Evolutionary conservation across 306 rosid genomes (phyloP).

Genomic region (Castanea crenata): DNA sequence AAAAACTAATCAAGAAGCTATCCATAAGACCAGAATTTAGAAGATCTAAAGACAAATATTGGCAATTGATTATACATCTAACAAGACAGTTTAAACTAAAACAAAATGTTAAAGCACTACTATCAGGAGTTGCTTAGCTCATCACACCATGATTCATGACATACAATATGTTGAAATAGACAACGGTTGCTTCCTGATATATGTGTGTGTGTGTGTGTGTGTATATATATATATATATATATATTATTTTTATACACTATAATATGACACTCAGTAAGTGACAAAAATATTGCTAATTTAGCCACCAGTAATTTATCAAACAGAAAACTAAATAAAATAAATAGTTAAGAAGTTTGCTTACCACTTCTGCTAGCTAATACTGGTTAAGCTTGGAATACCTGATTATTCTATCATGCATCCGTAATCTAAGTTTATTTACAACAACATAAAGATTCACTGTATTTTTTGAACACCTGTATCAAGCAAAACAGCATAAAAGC

Average conservation of each 20-base stretch:
- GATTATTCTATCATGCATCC: background rate
- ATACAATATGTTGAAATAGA: background rate
- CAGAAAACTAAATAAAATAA: background rate
- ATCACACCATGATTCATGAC: background rate
- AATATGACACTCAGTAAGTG: background rate
- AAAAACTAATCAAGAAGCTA: background rate
- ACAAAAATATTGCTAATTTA: background rate
- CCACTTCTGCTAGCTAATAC: background rate
- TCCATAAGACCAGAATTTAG: background rate
- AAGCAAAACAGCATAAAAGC: too few species aligned
- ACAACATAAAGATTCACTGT: background rate
- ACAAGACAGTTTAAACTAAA: background rate
- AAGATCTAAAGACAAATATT: background rate
- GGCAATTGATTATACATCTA: background rate
- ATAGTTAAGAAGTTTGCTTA: too few species aligned
- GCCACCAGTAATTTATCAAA: background rate
- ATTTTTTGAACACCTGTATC: background rate
- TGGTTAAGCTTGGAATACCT: background rate
- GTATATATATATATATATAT: too few species aligned
- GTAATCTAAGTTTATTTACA: background rate
- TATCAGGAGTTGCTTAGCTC: background rate
- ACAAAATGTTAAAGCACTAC: background rate
- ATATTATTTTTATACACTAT: too few species aligned
- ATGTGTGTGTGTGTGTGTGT: too few species aligned
- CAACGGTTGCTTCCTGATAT: too few species aligned